phyloP scores from a whole-genome alignment of 106 monocot genomes.

The Dendrobium chrysotoxum region DNA sequence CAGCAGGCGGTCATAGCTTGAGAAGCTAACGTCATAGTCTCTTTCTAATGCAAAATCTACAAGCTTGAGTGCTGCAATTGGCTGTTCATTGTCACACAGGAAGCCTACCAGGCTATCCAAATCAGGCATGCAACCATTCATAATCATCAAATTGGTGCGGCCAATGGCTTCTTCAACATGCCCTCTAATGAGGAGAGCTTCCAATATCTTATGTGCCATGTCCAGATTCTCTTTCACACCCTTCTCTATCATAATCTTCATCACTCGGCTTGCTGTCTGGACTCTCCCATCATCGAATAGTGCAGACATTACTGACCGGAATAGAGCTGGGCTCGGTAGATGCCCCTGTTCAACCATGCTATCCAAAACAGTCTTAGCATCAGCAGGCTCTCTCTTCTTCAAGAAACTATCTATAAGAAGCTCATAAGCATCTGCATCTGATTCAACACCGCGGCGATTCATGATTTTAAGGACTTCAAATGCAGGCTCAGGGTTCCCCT shows the following conservation, averaged over 20 bases:
- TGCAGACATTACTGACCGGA: constrained; percentile 66
- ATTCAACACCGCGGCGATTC: constrained; percentile 47
- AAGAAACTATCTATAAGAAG: constrained; percentile 71
- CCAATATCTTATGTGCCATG: constrained; percentile 64
- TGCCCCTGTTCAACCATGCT: constrained; percentile 86
- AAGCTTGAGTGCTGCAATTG: constrained; percentile 53
- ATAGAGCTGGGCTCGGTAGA: constrained; percentile 58
- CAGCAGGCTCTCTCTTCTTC: constrained; percentile 75
- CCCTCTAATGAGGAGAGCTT: constrained; percentile 75
- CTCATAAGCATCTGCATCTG: constrained; percentile 48
- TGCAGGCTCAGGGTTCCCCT: constrained; percentile 59
- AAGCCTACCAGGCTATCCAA: constrained; percentile 40
- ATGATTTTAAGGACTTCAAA: constrained; percentile 73
- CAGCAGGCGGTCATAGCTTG: constrained; percentile 63
- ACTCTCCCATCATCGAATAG: constrained; percentile 68
- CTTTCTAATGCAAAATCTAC: constrained; percentile 77
- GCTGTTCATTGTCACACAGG: constrained; percentile 60
- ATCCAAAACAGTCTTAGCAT: constrained; percentile 69
- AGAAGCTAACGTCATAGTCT: constrained; percentile 65
- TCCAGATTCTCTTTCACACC: constrained; percentile 84
- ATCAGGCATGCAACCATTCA: constrained; percentile 45
- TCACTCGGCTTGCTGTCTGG: constrained; percentile 90
- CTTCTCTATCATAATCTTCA: constrained; percentile 96
- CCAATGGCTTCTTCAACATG: constrained; percentile 96
- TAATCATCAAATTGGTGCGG: constrained; percentile 61